Evolutionary conservation across 305 asterid genomes (phyloP).

Genomic region (Fraxinus velutina): DNA sequence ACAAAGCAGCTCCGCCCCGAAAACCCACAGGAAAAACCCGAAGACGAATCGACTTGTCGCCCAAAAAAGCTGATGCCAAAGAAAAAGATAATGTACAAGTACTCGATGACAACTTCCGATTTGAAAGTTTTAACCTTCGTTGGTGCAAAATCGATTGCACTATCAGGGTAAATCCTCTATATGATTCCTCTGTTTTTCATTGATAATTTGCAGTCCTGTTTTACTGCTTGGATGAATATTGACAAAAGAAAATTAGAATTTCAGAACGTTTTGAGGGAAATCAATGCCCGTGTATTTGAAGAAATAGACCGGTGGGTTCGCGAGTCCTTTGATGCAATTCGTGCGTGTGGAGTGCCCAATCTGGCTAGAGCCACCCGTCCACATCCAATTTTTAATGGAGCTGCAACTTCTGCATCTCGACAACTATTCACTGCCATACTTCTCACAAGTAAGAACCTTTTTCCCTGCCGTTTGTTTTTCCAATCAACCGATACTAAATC

Average conservation of each 20-base stretch:
- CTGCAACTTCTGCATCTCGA: slow-evolving; percentile 40
- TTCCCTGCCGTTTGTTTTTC: slow-evolving; percentile 13
- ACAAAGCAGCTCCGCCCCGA: slow-evolving; percentile 48
- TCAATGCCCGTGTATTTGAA: slow-evolving; percentile 58
- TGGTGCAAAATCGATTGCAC: slow-evolving; percentile 67
- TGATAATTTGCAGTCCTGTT: neutral
- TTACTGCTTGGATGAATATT: neutral
- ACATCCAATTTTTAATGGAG: slow-evolving; percentile 48
- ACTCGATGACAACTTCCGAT: slow-evolving; percentile 30
- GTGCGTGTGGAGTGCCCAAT: slow-evolving; percentile 38
- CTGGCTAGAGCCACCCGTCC: slow-evolving; percentile 36
- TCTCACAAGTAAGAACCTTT: slow-evolving; percentile 59
- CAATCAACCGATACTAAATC: neutral
- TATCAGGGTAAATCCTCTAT: slow-evolving; percentile 44
- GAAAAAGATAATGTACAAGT: slow-evolving; percentile 18
- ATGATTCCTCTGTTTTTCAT: neutral
- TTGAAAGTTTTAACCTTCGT: slow-evolving; percentile 48
- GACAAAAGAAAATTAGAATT: neutral
- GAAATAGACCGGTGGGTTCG: slow-evolving; percentile 63
- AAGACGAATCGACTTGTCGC: slow-evolving; percentile 49
- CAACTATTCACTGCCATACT: slow-evolving; percentile 72
- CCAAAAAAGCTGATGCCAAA: slow-evolving; percentile 23
- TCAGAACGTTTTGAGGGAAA: slow-evolving; percentile 67
- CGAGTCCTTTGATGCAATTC: slow-evolving; percentile 53
- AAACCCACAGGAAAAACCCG: slow-evolving; percentile 46